Base-by-base conservation (phyloP, 495 filamentous ascomycete genomes). In the Cryomyces minteri region DNA sequence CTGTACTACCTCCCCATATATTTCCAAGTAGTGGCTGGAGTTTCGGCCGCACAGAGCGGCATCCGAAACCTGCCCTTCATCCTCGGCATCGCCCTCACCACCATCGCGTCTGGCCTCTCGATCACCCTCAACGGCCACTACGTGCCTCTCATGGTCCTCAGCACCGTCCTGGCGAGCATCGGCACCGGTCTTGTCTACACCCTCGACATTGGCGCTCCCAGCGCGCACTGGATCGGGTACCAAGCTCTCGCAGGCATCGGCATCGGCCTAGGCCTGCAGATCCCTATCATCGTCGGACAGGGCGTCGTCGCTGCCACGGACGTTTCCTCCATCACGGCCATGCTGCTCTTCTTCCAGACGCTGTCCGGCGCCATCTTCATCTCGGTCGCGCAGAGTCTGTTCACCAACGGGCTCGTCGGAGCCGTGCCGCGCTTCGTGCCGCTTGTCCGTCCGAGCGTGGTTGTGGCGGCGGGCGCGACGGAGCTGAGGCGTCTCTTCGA, bases 401-500 rank as follows among this genome's bases (percentile, higher is more conserved):
- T 60, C 51, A 43, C 45, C 31, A 60, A 60, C 45, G 33, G 40
- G 38, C 43, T 60, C 30, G 1, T 59, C 10, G 8, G n/a, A 7
- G 32, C 31, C 10, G 29, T 53, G 11, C 42, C 41, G 3, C 32
- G 42, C 38, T 54, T 47, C 4, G 68, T 63, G 5, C 71, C 72
- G 0, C 48, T 37, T 7, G 56, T 76, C 32, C 51, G 67, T 50
- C 65, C 70, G 0, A 28, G 12, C 0, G 7, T 54, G 0, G 62
- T 75, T 5, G 47, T 74, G 8, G 50, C 43, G 5, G 68, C 67
- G 2, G 74, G 76, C 5, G 76, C 74, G 0, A 65, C 69, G 0
- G 56, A 71, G 31, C 44, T 81, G 4, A 64, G 65, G 4, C 46
- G 58, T 5, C 61, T 67, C 0, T 72, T 79, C 49, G 32, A 61